These are phyloP conservation scores for Aspergillus neoniger DNA, from an alignment of 2,329 filamentous ascomycete genomes.

Conservation along the genomic window DNA sequence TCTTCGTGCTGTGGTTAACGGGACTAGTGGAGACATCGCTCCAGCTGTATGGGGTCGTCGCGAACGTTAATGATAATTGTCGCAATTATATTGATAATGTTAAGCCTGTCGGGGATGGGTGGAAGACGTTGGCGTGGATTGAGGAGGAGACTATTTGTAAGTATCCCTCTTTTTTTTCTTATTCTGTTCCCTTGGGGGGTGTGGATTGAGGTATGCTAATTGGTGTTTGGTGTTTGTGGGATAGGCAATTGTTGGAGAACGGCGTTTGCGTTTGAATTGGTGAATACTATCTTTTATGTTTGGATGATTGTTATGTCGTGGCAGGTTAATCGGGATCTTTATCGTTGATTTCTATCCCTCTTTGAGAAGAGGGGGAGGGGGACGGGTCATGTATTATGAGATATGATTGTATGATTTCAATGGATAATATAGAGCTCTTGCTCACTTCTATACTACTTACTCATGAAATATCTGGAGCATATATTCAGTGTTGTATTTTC, in stretches of 20 bases:
- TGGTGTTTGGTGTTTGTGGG: background rate
- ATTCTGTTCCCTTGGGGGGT: too few relatives aligned
- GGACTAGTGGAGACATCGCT: slow-evolving; percentile 65
- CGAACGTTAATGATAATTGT: slow-evolving; percentile 62
- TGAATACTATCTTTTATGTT: slow-evolving; percentile 63
- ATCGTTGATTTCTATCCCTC: slow-evolving; percentile 16
- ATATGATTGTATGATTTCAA: background rate
- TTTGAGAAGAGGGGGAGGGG: background rate
- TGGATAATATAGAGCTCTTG: background rate
- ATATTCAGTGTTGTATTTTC: background rate
- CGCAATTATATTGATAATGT: slow-evolving; percentile 56
- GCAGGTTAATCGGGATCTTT: slow-evolving; percentile 50
- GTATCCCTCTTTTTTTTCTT: slow-evolving; percentile 26
- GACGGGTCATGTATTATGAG: slow-evolving; percentile 4
- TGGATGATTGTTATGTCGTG: slow-evolving; percentile 67
- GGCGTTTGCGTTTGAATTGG: slow-evolving; percentile 64
- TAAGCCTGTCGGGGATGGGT: slow-evolving; percentile 47
- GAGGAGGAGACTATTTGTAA: slow-evolving; percentile 64
- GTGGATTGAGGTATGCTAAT: background rate
- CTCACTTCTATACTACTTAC: background rate
- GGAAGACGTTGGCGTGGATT: slow-evolving; percentile 62
- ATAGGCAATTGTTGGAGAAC: slow-evolving; percentile 64
- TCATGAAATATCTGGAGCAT: background rate
- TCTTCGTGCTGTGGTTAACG: slow-evolving; percentile 63
- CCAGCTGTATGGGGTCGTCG: slow-evolving; percentile 59